These are phyloP conservation scores for Penicillium lagena DNA, from an alignment of 495 filamentous ascomycete genomes.

Conservation along the genomic window DNA sequence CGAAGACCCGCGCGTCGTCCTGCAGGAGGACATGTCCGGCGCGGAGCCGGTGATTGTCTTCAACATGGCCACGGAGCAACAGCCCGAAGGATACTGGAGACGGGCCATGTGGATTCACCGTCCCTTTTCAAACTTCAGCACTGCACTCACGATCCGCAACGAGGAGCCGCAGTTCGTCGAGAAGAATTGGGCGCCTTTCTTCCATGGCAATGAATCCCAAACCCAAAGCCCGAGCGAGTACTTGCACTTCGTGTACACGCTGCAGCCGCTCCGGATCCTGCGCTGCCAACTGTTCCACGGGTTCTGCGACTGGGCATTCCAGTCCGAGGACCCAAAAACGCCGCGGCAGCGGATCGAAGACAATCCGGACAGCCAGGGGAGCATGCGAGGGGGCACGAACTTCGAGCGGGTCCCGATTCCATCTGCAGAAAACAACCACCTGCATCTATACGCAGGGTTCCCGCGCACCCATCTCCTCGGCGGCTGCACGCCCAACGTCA, in stretches of 20 bases:
- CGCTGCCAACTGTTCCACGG: neutral
- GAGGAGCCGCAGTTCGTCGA: neutral
- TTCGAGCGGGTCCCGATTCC: neutral
- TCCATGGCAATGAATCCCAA: neutral
- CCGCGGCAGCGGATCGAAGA: neutral
- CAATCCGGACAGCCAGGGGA: neutral
- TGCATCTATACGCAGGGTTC: slow-evolving; percentile 1
- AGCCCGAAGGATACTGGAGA: neutral
- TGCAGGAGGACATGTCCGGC: neutral
- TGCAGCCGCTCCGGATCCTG: neutral
- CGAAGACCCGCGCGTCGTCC: neutral
- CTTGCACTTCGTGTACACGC: slow-evolving; percentile 1
- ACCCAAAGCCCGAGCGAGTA: neutral
- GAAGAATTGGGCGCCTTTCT: slow-evolving; percentile 3
- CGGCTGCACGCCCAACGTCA: neutral
- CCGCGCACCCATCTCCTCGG: neutral
- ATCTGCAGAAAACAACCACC: neutral
- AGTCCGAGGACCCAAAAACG: neutral
- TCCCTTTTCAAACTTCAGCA: neutral
- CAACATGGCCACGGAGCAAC: neutral
- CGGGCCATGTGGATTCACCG: slow-evolving; percentile 3
- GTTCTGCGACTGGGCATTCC: slow-evolving; percentile 1
- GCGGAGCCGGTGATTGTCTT: slow-evolving; percentile 1
- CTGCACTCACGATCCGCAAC: neutral
- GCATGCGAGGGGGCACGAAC: slow-evolving; percentile 2